These are phyloP conservation scores for Rosa hybrid DNA, from an alignment of 331 rosid species.

Conservation along the genomic window DNA sequence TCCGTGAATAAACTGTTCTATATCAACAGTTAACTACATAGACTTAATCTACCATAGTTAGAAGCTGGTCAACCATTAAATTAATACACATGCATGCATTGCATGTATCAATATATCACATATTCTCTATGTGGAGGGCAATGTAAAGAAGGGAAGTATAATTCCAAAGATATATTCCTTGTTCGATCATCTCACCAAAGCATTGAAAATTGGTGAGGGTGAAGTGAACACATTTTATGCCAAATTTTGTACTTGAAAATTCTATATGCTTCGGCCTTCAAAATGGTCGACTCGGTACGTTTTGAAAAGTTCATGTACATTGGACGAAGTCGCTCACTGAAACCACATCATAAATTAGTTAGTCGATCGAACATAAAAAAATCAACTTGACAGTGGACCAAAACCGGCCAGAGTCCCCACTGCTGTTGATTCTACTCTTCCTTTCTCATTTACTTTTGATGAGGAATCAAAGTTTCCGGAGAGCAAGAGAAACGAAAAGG, in stretches of 20 bases:
- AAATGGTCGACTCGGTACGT: neutral
- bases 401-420: neutral
- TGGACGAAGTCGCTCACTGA: neutral
- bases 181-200: neutral
- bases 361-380: neutral
- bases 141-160: neutral
- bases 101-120: neutral
- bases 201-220: neutral
- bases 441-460: neutral
- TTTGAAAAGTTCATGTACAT: neutral
- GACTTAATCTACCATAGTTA: too few species aligned
- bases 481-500: neutral
- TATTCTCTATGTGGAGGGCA: neutral
- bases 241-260: neutral
- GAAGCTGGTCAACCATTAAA: too few species aligned
- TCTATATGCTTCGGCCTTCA: neutral
- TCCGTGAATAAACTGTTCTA: too few species aligned
- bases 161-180: neutral
- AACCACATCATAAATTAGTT: neutral
- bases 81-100: too few species aligned
- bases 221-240: too few species aligned
- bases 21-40: too few species aligned
- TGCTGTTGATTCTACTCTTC: neutral
- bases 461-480: slow-evolving; percentile 10
- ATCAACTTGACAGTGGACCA: neutral